phyloP scores from a whole-genome alignment of 805 yeast species.

The Saccharomycopsis oosterbeekiorum region DNA sequence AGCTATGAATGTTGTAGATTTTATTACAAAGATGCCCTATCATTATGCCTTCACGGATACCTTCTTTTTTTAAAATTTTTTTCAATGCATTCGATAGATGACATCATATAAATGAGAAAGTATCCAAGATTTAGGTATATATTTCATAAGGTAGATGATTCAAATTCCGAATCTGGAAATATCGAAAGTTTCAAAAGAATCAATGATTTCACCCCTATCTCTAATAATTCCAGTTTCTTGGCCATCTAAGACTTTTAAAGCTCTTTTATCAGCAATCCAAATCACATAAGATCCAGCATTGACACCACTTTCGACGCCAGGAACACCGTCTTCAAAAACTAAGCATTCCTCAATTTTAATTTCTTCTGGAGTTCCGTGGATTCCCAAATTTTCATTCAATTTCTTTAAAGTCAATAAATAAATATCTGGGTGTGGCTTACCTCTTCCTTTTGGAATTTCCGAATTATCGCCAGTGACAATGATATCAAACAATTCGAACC shows the following conservation, averaged over 20 bases:
- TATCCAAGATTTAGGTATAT: too few relatives aligned
- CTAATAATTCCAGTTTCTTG: slow-evolving; percentile 42
- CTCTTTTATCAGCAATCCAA: slow-evolving; percentile 88
- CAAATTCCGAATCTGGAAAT: slow-evolving; percentile 35
- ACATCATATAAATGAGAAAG: too few relatives aligned
- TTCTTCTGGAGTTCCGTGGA: slow-evolving; percentile 23
- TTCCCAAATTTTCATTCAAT: slow-evolving; percentile 44
- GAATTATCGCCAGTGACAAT: slow-evolving; percentile 84
- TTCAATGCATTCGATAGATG: too few relatives aligned
- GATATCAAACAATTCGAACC: slow-evolving; percentile 52
- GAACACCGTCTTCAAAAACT: slow-evolving; percentile 91
- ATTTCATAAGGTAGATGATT: not conserved
- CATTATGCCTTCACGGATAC: too few relatives aligned
- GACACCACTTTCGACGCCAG: slow-evolving; percentile 80
- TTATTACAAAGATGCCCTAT: too few relatives aligned
- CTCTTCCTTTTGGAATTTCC: slow-evolving; percentile 73
- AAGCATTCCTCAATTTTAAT: slow-evolving; percentile 71
- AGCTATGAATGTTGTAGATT: too few relatives aligned
- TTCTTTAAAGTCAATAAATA: slow-evolving; percentile 74
- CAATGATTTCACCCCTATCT: slow-evolving; percentile 47
- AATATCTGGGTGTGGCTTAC: slow-evolving; percentile 91
- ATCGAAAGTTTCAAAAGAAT: slow-evolving; percentile 45
- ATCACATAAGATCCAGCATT: slow-evolving; percentile 80
- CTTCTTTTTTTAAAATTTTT: too few relatives aligned
- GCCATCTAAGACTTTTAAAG: slow-evolving; percentile 43